Percentiles rank a stretch among this genome's conserved stretches.
These are phyloP conservation scores for Colletotrichum graminicola DNA, from an alignment of 2,329 filamentous ascomycete genomes.

Conservation along the genomic window DNA sequence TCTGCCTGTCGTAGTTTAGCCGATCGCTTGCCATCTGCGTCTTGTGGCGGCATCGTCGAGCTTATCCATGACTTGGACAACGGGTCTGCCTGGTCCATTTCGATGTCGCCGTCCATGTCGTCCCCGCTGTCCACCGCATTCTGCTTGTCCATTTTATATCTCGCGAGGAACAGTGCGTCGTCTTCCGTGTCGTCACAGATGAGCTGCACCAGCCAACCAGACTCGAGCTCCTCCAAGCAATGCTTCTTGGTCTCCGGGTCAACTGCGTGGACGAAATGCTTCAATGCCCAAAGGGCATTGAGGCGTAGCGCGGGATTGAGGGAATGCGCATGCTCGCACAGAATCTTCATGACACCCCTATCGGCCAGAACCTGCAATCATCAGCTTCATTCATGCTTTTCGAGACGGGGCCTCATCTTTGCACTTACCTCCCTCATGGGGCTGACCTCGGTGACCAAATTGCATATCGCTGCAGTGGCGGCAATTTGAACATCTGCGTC, in stretches of 20 bases:
- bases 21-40: conserved; percentile 48
- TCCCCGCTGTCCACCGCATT: conserved; percentile 47
- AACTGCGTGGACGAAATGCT: conserved; percentile 84
- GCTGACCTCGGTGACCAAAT: conserved; percentile 88
- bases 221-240: conserved; percentile 81
- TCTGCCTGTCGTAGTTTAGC: conserved; percentile 63
- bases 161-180: conserved; percentile 58
- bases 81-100: conserved; percentile 65
- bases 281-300: conserved; percentile 93
- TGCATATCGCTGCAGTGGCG: conserved; percentile 86
- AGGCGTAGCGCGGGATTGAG: conserved; percentile 82
- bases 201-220: conserved; percentile 84
- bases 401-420: too few relatives aligned
- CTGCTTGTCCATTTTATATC: conserved; percentile 48
- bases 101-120: conserved; percentile 69
- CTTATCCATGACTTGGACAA: conserved; percentile 46
- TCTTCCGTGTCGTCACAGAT: conserved; percentile 75
- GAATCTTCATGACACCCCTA: conserved; percentile 77
- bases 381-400: conserved; percentile 1
- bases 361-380: conserved; percentile 74
- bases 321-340: conserved; percentile 89
- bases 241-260: conserved; percentile 79
- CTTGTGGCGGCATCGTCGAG: conserved; percentile 41
- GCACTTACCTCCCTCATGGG: conserved; percentile 85
- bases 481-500: conserved; percentile 87